A percentile compares a stretch with the other conserved stretches of the same genome.
These are phyloP conservation scores for Rhodotorula glutinis DNA, from an alignment of 1,284 basidiomycete genomes.

Conservation along the genomic window DNA sequence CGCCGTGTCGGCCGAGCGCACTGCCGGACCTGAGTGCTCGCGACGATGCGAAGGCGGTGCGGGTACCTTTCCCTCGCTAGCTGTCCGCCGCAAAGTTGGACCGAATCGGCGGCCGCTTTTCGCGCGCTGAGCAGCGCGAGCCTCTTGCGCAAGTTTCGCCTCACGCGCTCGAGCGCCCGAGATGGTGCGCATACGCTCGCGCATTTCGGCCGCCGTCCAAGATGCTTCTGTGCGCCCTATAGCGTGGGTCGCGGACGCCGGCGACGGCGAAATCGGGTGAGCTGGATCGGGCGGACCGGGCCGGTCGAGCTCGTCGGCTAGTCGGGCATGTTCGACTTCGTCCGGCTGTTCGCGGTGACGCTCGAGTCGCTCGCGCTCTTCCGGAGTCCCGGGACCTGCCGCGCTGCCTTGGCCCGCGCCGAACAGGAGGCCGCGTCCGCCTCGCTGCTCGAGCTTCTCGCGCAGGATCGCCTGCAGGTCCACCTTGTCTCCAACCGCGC, in stretches of 20 bases:
- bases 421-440: conserved; percentile 13
- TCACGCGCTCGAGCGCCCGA: conserved; percentile 17
- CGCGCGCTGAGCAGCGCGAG: neutral
- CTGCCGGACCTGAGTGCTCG: no score
- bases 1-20: no score
- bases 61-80: conserved; percentile 2
- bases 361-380: conserved; percentile 35
- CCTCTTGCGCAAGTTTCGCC: conserved; percentile 3
- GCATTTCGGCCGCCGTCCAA: conserved; percentile 20
- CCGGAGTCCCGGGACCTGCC: neutral
- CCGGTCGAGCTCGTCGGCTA: conserved; percentile 37
- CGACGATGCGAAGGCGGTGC: no score
- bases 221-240: conserved; percentile 66
- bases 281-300: neutral
- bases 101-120: neutral
- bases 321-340: neutral
- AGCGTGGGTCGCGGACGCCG: neutral
- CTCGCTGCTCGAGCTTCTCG: conserved; percentile 34
- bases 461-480: conserved; percentile 50
- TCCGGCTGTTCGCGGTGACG: conserved; percentile 48
- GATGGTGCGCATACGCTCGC: conserved; percentile 56
- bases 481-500: conserved; percentile 54
- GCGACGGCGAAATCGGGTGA: neutral
- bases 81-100: conserved; percentile 4
- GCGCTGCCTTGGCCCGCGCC: conserved; percentile 55